Conservation (phyloP, 2,329 filamentous ascomycete species). For the Lomentospora prolificans region DNA sequence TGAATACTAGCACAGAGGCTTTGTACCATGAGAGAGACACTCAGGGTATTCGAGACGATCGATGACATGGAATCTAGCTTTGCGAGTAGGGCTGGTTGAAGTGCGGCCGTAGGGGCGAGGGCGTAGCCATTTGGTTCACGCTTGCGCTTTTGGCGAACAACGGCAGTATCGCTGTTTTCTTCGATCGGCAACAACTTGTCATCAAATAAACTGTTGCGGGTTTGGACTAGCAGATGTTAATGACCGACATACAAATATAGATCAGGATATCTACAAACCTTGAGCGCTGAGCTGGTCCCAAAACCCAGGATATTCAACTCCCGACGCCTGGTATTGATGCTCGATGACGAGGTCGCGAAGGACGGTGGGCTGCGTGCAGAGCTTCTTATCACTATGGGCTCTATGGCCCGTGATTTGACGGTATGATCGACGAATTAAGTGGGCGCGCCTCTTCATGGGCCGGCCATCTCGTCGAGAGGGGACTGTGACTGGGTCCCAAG, state of each 20-base stretch:
- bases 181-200: background rate
- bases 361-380: background rate
- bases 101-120: background rate
- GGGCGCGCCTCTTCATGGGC: background rate
- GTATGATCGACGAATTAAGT: background rate
- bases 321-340: background rate
- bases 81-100: background rate
- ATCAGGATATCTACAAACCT: background rate
- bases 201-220: background rate
- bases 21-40: background rate
- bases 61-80: background rate
- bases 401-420: background rate
- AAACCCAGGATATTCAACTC: background rate
- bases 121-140: background rate
- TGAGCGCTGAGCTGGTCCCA: slow-evolving; percentile 5
- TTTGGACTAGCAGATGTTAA: slow-evolving; percentile 1
- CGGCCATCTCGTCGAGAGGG: slow-evolving; percentile 1
- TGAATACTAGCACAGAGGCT: background rate
- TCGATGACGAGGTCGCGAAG: background rate
- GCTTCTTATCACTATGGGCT: background rate
- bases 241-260: background rate
- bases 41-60: background rate
- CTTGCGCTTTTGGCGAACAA: background rate
- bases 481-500: background rate
- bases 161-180: background rate